Evolutionary conservation across 352 stramenopile genomes (phyloP).

Genomic region (Phytophthora podocarpi): DNA sequence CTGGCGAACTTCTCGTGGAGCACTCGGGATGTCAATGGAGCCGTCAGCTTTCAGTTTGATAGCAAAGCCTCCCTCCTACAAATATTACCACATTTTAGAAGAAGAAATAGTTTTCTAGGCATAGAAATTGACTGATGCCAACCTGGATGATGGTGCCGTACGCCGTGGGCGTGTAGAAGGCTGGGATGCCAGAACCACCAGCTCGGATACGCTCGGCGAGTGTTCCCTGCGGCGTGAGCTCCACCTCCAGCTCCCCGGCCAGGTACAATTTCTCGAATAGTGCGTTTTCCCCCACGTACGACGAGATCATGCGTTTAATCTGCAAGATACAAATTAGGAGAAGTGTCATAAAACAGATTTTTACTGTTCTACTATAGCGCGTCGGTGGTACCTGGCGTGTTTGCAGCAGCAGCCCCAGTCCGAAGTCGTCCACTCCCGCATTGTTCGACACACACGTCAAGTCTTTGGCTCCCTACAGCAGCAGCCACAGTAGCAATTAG

Average conservation of each 20-base stretch:
- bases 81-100: background rate
- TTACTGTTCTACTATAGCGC: too few species aligned
- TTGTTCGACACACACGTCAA: slow-evolving; percentile 94
- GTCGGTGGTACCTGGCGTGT: slow-evolving; percentile 88
- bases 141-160: slow-evolving; percentile 92
- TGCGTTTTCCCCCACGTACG: slow-evolving; percentile 97
- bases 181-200: slow-evolving; percentile 94
- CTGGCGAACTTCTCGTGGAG: slow-evolving; percentile 66
- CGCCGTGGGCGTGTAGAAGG: slow-evolving; percentile 96
- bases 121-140: background rate
- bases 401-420: slow-evolving; percentile 93
- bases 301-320: slow-evolving; percentile 97
- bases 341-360: background rate
- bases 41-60: slow-evolving; percentile 80
- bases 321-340: slow-evolving; percentile 13
- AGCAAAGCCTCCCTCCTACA: slow-evolving; percentile 73
- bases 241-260: slow-evolving; percentile 93
- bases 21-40: slow-evolving; percentile 69
- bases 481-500: too few species aligned
- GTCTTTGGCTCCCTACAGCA: slow-evolving; percentile 84
- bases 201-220: slow-evolving; percentile 93
- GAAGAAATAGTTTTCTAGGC: background rate
- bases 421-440: slow-evolving; percentile 94
- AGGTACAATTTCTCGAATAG: slow-evolving; percentile 94
- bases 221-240: slow-evolving; percentile 97